Conservation (phyloP, 2,329 filamentous ascomycete species). For the Aulographum hederae region DNA sequence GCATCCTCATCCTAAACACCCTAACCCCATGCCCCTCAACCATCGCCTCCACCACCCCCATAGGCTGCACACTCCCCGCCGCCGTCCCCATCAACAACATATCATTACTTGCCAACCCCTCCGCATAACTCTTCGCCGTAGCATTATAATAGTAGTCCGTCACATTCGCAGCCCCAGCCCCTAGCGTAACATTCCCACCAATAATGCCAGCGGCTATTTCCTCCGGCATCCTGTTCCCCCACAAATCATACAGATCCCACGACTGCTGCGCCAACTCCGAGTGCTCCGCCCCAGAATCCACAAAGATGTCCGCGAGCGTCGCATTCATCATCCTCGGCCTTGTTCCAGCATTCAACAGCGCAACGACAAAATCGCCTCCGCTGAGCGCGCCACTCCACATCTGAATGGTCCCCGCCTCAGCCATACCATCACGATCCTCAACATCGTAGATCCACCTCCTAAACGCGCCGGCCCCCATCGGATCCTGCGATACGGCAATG, state of each 20-base stretch:
- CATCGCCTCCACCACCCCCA: slow-evolving; percentile 23
- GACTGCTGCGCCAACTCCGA: slow-evolving; percentile 18
- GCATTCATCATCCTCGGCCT: slow-evolving; percentile 26
- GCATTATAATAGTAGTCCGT: slow-evolving; percentile 26
- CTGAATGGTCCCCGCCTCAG: slow-evolving; percentile 26
- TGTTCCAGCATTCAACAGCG: slow-evolving; percentile 32
- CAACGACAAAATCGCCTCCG: slow-evolving; percentile 28
- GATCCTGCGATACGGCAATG: slow-evolving; percentile 31
- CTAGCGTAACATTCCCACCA: slow-evolving; percentile 15
- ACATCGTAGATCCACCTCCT: slow-evolving; percentile 27
- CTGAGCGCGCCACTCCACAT: slow-evolving; percentile 31
- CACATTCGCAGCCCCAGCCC: slow-evolving; percentile 13
- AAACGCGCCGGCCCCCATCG: slow-evolving; percentile 20
- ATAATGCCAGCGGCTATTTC: slow-evolving; percentile 26
- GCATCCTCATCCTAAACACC: slow-evolving; percentile 27
- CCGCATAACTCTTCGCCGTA: slow-evolving; percentile 28
- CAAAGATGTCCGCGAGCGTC: slow-evolving; percentile 33
- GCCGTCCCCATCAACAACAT: slow-evolving; percentile 27
- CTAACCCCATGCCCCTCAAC: slow-evolving; percentile 31
- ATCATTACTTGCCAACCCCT: slow-evolving; percentile 24
- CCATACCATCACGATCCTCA: slow-evolving; percentile 14
- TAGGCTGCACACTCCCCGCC: slow-evolving; percentile 24
- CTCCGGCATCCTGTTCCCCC: slow-evolving; percentile 35
- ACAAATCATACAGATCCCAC: slow-evolving; percentile 39
- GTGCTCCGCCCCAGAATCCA: slow-evolving; percentile 22